phyloP scores from a whole-genome alignment of 108 stramenopile species.

The Cyclotella sp. region DNA sequence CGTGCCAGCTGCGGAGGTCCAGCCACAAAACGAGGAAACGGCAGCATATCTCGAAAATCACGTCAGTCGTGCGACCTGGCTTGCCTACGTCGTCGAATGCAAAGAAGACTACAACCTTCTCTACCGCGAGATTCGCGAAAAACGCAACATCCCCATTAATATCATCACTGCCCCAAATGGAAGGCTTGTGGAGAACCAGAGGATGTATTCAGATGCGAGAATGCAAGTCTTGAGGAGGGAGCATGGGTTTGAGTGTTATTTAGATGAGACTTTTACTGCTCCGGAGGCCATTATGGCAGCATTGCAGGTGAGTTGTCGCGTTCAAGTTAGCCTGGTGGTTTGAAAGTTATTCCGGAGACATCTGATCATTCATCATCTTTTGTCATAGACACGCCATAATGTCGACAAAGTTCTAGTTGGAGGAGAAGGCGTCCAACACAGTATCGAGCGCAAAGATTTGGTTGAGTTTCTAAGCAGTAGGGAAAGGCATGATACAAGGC shows the following conservation, averaged over 20 bases:
- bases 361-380: not conserved
- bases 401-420: conserved; percentile 84
- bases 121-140: conserved; percentile 66
- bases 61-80: conserved; percentile 61
- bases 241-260: conserved; percentile 78
- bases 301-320: conserved; percentile 44
- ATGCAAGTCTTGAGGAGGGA: conserved; percentile 66
- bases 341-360: not conserved
- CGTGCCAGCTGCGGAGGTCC: conserved; percentile 60
- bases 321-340: not conserved
- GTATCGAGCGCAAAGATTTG: conserved; percentile 60
- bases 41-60: conserved; percentile 81
- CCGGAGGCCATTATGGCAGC: conserved; percentile 76
- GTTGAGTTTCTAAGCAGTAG: conserved; percentile 53
- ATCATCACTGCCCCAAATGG: conserved; percentile 50
- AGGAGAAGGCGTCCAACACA: conserved; percentile 64
- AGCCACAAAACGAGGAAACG: conserved; percentile 52
- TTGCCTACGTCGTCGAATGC: conserved; percentile 76
- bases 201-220: conserved; percentile 68
- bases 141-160: conserved; percentile 68
- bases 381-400: conserved; percentile 26
- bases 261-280: conserved; percentile 80
- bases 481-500: conserved; percentile 26
- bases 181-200: conserved; percentile 14
- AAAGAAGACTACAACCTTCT: conserved; percentile 81